These are phyloP conservation scores for Sarcocystis neurona DNA, from an alignment of 169 alveolate species.

Conservation along the genomic window DNA sequence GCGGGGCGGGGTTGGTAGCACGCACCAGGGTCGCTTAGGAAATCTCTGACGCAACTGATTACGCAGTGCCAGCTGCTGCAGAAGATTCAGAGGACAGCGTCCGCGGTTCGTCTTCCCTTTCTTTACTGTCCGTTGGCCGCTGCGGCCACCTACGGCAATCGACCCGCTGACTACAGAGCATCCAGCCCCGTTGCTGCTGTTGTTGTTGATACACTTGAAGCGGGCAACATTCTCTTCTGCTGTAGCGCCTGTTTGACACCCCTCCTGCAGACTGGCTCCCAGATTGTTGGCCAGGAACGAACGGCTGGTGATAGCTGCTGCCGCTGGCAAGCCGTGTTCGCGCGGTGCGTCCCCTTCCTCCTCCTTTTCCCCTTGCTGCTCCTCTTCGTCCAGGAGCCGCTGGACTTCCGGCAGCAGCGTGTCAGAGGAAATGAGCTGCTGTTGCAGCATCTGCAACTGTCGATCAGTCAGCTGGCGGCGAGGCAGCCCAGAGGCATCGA, in stretches of 20 bases:
- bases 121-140: background rate
- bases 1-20: background rate
- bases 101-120: background rate
- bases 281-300: no score
- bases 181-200: no score
- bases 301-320: no score
- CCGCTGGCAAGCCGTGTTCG: no score
- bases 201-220: no score
- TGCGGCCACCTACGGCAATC: background rate
- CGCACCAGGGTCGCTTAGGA: conserved; percentile 17
- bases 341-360: background rate
- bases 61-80: background rate
- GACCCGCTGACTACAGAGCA: background rate
- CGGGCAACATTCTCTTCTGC: no score
- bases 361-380: background rate
- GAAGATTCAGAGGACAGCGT: background rate
- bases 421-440: background rate
- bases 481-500: conserved; percentile 1
- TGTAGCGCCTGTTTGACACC: no score
- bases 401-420: background rate
- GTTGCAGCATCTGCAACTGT: background rate
- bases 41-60: background rate
- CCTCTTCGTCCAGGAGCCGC: background rate
- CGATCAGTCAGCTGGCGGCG: background rate
- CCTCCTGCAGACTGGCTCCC: no score